Evolutionary conservation across 140 eudicot species (phyloP).

Genomic region (Erigeron philadelphicus): DNA sequence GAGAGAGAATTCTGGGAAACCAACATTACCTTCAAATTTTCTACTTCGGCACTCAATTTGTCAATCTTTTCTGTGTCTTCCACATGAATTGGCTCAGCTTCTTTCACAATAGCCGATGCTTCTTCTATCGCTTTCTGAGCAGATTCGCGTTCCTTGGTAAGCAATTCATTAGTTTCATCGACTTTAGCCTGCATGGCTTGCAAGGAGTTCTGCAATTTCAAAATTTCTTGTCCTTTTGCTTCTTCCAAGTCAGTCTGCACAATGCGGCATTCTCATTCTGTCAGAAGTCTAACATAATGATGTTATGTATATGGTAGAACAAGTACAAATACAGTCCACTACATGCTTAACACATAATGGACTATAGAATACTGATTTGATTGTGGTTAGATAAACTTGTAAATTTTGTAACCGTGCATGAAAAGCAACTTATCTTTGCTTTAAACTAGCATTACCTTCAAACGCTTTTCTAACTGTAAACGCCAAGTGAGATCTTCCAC

Average conservation of each 20-base stretch:
- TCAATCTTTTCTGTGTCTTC: constrained; percentile 86
- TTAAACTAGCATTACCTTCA: constrained; percentile 56
- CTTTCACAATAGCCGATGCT: constrained; percentile 58
- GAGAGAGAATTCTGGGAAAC: not conserved
- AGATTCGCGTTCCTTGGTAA: constrained; percentile 64
- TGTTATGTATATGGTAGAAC: constrained; percentile 6
- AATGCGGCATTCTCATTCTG: constrained; percentile 19
- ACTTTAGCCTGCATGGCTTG: constrained; percentile 60
- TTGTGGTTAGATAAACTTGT: not conserved
- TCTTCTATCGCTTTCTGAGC: constrained; percentile 86
- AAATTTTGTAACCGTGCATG: constrained; percentile 15
- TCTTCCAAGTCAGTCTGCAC: constrained; percentile 84
- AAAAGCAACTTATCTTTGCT: constrained; percentile 11
- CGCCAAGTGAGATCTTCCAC: constrained; percentile 95
- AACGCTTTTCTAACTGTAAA: constrained; percentile 83
- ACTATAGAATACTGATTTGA: not conserved
- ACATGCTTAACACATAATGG: not conserved
- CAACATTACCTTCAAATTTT: constrained; percentile 36
- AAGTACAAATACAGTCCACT: not conserved
- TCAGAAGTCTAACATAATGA: not conserved
- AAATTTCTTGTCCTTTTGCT: constrained; percentile 79
- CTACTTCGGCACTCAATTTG: constrained; percentile 52
- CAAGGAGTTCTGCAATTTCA: constrained; percentile 63
- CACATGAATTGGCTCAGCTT: constrained; percentile 67
- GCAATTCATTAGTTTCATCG: constrained; percentile 63